A percentile compares a stretch with the other conserved stretches of the same genome.
phyloP scores from a whole-genome alignment of 208 protist genomes.

The Acanthamoeba sp. region DNA sequence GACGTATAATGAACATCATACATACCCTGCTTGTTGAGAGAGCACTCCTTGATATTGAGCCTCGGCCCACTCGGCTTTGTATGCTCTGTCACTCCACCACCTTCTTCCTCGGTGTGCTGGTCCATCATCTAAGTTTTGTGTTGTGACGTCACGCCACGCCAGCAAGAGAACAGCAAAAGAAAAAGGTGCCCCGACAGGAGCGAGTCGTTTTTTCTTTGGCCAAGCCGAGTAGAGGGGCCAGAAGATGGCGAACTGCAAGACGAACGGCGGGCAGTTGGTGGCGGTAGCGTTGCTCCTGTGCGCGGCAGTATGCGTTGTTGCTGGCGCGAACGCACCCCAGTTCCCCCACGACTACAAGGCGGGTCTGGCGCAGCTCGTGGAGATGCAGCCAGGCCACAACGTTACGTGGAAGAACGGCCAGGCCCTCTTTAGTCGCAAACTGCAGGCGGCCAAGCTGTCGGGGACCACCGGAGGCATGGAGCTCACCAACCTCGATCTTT shows the following conservation, averaged over 20 bases:
- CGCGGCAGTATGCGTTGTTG: background rate
- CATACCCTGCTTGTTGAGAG: conserved; percentile 44
- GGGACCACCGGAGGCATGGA: background rate
- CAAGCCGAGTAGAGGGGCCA: background rate
- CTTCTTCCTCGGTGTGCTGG: background rate
- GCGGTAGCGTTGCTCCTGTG: background rate
- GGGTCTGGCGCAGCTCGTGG: background rate
- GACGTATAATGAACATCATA: too few relatives aligned
- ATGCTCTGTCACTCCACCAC: background rate
- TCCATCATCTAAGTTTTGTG: background rate
- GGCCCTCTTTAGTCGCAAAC: background rate
- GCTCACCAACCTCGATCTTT: conserved; percentile 28
- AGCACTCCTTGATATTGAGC: conserved; percentile 9
- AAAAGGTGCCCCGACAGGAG: background rate
- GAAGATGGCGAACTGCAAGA: background rate
- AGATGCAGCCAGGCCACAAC: conserved; percentile 8
- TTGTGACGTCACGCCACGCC: background rate
- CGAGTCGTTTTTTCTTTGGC: background rate
- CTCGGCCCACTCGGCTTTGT: background rate
- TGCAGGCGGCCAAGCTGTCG: conserved; percentile 13
- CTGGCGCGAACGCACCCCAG: background rate
- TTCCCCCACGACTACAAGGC: background rate
- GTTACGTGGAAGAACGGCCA: conserved; percentile 5
- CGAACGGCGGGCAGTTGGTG: background rate
- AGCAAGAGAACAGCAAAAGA: background rate